Percentiles rank a stretch among this genome's conserved stretches.
Conservation (phyloP, 192 early-diverging fungal species). For the Funneliformis geosporum region DNA sequence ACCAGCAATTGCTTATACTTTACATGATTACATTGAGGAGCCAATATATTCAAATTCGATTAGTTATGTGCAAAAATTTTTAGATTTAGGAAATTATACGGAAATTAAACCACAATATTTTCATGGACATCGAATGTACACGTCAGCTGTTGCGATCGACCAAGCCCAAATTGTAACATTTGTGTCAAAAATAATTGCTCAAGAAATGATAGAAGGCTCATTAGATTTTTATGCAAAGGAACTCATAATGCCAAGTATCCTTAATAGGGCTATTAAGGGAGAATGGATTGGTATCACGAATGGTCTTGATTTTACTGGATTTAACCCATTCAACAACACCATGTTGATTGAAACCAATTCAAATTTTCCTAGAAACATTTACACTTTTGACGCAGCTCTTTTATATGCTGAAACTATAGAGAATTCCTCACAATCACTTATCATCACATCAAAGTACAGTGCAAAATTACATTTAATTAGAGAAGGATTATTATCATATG, state of each 20-base stretch:
- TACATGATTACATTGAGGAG: conserved; percentile 61
- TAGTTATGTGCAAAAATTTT: conserved; percentile 51
- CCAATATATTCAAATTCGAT: conserved; percentile 53
- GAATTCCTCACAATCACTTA: neutral
- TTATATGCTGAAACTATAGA: neutral
- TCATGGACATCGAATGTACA: conserved; percentile 50
- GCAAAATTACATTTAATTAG: conserved; percentile 51
- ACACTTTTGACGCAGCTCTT: neutral
- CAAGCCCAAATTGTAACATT: conserved; percentile 53
- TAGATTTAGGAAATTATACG: conserved; percentile 44
- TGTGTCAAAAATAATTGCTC: conserved; percentile 51
- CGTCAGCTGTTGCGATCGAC: conserved; percentile 52
- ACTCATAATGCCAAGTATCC: conserved; percentile 49
- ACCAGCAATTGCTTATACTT: conserved; percentile 55
- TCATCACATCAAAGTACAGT: conserved; percentile 40
- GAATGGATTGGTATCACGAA: conserved; percentile 58
- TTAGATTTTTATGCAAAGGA: conserved; percentile 62
- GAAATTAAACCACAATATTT: conserved; percentile 40
- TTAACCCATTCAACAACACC: conserved; percentile 50
- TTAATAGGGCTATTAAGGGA: conserved; percentile 46
- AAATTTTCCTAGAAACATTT: conserved; percentile 43
- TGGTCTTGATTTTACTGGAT: conserved; percentile 51
- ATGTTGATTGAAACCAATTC: conserved; percentile 36
- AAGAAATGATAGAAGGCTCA: conserved; percentile 52
- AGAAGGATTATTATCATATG: conserved; percentile 37